Evolutionary conservation across 257 asterid species (phyloP).

Genomic region (Ligustrum vulgare): DNA sequence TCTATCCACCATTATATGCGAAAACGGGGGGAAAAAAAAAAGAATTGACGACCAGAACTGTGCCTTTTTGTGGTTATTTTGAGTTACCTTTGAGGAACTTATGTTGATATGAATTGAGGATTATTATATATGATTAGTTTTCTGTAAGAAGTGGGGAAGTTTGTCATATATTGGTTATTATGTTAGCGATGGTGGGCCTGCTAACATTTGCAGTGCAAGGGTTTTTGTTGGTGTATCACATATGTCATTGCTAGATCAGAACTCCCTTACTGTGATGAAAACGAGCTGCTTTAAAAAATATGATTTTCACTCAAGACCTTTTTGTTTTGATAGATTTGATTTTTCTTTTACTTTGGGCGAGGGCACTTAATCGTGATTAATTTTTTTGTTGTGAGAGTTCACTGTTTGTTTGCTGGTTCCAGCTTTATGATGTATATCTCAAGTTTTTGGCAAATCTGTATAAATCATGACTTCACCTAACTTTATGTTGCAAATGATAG

Average conservation of each 20-base stretch:
- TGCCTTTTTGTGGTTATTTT: not conserved
- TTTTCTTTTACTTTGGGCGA: not conserved
- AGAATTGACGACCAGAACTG: not conserved
- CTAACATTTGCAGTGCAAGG: not conserved
- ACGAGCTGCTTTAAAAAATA: not conserved
- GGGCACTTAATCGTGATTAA: not conserved
- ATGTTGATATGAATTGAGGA: not conserved
- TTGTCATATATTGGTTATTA: not conserved
- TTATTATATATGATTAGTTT: not conserved
- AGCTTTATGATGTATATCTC: conserved; percentile 2
- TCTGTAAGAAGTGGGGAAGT: not conserved
- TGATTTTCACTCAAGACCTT: not conserved
- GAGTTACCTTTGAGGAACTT: not conserved
- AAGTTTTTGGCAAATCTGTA: not conserved
- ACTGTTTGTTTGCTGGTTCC: conserved; percentile 9
- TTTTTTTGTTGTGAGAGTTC: not conserved
- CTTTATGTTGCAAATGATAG: conserved; percentile 41
- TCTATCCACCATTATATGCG: not conserved
- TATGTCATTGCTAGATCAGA: not conserved
- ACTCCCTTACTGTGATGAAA: not conserved
- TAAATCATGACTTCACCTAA: conserved; percentile 17
- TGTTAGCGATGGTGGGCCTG: not conserved
- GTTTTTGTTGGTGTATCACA: not conserved
- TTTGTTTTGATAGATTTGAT: not conserved
- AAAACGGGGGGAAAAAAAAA: not conserved